Conservation (phyloP, 2,329 filamentous ascomycete genomes). For the Pleoardoris graminearum region DNA sequence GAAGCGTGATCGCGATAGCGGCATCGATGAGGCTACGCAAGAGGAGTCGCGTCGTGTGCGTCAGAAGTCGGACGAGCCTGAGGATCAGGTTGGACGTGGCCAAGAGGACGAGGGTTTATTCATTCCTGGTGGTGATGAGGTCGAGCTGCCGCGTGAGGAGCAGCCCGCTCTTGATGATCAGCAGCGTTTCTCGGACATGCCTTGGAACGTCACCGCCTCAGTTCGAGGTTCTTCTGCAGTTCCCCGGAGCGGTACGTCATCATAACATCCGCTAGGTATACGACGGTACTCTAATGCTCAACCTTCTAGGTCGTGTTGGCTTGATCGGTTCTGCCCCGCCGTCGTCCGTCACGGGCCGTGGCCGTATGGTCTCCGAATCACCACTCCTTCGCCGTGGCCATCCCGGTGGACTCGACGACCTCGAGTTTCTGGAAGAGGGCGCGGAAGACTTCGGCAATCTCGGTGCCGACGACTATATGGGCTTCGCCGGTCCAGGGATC, state of each 20-base stretch:
- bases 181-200: conserved; percentile 66
- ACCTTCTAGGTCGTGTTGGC: conserved; percentile 41
- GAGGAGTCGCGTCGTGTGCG: conserved; percentile 40
- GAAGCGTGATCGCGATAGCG: conserved; percentile 43
- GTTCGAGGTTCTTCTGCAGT: conserved; percentile 54
- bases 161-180: conserved; percentile 69
- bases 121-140: conserved; percentile 46
- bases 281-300: neutral
- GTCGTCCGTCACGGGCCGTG: conserved; percentile 45
- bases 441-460: conserved; percentile 31
- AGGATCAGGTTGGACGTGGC: conserved; percentile 40
- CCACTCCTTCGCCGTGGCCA: conserved; percentile 61
- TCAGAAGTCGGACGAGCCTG: conserved; percentile 34
- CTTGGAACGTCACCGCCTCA: conserved; percentile 67
- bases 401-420: conserved; percentile 28
- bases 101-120: conserved; percentile 41
- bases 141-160: conserved; percentile 73
- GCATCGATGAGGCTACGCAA: conserved; percentile 40
- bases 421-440: conserved; percentile 37
- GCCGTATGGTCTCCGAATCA: conserved; percentile 61
- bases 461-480: conserved; percentile 24
- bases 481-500: conserved; percentile 18
- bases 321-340: conserved; percentile 41
- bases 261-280: too few relatives aligned
- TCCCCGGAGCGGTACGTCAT: conserved; percentile 38